Percentiles rank a stretch among this genome's conserved stretches.
Conservation (phyloP, 179 eudicot genomes). For the Nepenthes alata region DNA sequence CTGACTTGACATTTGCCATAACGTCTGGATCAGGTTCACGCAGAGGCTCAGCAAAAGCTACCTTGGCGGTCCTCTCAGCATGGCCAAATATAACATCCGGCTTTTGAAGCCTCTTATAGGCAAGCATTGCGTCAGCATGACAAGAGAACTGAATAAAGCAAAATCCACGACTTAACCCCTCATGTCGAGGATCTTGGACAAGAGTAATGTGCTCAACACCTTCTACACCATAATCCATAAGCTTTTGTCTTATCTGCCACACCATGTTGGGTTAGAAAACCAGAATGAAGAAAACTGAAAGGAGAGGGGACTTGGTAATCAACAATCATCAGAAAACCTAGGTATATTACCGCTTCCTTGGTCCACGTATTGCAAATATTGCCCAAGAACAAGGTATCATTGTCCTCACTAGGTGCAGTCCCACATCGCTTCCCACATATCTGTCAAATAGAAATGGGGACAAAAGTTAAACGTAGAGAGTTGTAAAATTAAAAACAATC, state of each 20-base stretch:
- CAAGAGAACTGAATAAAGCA: constrained; percentile 76
- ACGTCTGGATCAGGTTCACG: constrained; percentile 82
- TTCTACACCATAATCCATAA: constrained; percentile 55
- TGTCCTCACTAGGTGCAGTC: constrained; percentile 72
- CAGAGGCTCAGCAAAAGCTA: constrained; percentile 87
- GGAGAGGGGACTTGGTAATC: background rate
- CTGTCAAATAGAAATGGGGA: constrained; percentile 16
- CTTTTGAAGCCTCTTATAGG: constrained; percentile 81
- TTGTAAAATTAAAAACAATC: background rate
- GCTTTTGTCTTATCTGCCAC: constrained; percentile 60
- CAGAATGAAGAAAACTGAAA: background rate
- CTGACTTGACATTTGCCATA: constrained; percentile 82
- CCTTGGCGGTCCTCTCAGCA: constrained; percentile 73
- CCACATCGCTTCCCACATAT: constrained; percentile 75
- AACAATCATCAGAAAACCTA: background rate
- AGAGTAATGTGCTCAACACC: constrained; percentile 62
- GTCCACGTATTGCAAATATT: constrained; percentile 94
- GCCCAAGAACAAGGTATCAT: constrained; percentile 73
- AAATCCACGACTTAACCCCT: constrained; percentile 86
- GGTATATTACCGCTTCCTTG: constrained; percentile 61
- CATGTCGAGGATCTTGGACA: constrained; percentile 59
- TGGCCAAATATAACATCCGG: constrained; percentile 79
- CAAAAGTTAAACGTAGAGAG: background rate
- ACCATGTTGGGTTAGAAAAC: constrained; percentile 4
- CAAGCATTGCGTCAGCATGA: constrained; percentile 77